Base-by-base conservation (phyloP, 179 eudicot species). In the Silene noctiflora region DNA sequence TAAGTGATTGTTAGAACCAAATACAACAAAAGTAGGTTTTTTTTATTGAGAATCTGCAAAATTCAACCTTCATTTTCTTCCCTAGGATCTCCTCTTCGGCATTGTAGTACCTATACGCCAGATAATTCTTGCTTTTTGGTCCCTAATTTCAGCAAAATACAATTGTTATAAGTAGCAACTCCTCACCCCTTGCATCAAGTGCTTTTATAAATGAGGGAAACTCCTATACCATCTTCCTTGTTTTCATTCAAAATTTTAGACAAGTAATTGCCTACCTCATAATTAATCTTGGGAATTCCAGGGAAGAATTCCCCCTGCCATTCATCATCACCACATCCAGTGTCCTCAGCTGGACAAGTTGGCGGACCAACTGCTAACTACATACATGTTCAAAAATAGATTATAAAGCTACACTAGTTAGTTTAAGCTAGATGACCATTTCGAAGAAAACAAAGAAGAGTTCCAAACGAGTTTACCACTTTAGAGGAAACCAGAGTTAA, bases 221-320 rank as follows among this genome's bases (percentile, higher is more conserved):
- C 6, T 22, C 27, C 31, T 24, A 3, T 69, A 55, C 21, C 67
- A 71, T 62, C 17, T 19, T 24, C 65, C 19, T 13, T 33, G 42
- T 16, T 42, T 60, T 6, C 24, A 68, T 7, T 53, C 53, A 13
- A 16, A 16, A 31, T 66, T 13, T 2, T 0, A 29, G n/a, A 22
- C 9, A 77, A 33, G 11, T 60, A n/a, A 69, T 27, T 48, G 24
- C 25, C 55, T 79, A 93, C 99, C 97, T 96, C 98, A 77, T 91
- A 96, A 82, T 96, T 89, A 84, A 96, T 90, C 80, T 87, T 91
- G 24, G 98, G 89, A 80, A 96, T 93, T 55, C 81, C 90, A 9
- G 99, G 97, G 77, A 96, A 96, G 75, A 93, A 96, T 33, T 96
- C 99, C 22, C 99, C 99, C 80, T 88, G 74, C 94, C 96, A 96